Percentiles rank a stretch among this genome's conserved stretches.
Conservation (phyloP, 2,329 filamentous ascomycete species). For the Periconia sp. region DNA sequence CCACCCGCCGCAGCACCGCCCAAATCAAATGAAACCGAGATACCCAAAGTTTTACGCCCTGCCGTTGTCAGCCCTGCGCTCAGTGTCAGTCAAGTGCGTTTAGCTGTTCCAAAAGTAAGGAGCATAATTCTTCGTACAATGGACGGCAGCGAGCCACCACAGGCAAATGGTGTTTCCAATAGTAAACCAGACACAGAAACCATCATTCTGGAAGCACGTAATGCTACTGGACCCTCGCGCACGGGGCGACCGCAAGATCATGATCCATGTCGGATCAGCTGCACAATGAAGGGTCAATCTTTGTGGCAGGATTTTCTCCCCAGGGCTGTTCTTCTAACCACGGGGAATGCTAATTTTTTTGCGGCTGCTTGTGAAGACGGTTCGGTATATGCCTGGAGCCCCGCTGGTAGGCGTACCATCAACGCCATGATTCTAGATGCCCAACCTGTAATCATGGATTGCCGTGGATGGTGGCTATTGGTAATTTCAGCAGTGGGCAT, state of each 20-base stretch:
- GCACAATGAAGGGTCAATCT: constrained; percentile 75
- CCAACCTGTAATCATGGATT: constrained; percentile 92
- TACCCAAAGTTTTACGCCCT: constrained; percentile 82
- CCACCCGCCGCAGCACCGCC: constrained; percentile 64
- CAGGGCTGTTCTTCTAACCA: constrained; percentile 81
- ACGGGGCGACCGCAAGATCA: constrained; percentile 64
- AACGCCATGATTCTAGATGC: constrained; percentile 87
- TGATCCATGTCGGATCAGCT: constrained; percentile 81
- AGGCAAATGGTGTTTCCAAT: constrained; percentile 49
- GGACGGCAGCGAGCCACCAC: constrained; percentile 61
- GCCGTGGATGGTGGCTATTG: constrained; percentile 83
- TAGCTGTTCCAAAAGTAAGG: constrained; percentile 86
- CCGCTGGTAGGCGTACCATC: constrained; percentile 81
- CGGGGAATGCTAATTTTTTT: constrained; percentile 90
- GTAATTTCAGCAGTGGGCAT: constrained; percentile 86
- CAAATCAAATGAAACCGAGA: constrained; percentile 44
- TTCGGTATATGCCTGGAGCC: constrained; percentile 86
- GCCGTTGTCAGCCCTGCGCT: constrained; percentile 83
- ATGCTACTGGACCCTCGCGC: constrained; percentile 65
- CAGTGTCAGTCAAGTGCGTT: constrained; percentile 76
- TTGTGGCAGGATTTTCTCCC: constrained; percentile 96
- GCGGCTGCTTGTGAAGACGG: constrained; percentile 92
- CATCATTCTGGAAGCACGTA: constrained; percentile 84
- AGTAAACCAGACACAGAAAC: constrained; percentile 55
- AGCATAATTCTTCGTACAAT: constrained; percentile 80